Percentiles rank a stretch among this genome's conserved stretches.
These are phyloP conservation scores for Nannizzia gypsea DNA, from an alignment of 2,329 filamentous ascomycete species.

Conservation along the genomic window DNA sequence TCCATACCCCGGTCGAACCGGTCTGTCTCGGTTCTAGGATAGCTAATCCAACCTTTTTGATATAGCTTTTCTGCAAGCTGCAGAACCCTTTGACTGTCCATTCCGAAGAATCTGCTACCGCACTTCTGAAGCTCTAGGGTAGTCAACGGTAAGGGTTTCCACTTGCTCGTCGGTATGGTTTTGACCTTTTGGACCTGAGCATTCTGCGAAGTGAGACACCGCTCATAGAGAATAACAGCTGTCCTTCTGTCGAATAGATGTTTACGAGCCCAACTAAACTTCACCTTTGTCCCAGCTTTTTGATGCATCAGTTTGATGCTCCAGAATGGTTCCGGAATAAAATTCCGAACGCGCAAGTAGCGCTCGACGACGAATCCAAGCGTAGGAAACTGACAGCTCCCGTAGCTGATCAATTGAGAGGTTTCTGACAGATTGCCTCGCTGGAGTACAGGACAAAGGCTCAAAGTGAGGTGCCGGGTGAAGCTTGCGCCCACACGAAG, in stretches of 20 bases:
- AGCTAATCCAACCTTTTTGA: constrained; percentile 5
- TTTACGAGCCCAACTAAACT: constrained; percentile 5
- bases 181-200: constrained; percentile 7
- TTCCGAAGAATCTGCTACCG: constrained; percentile 5
- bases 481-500: constrained; percentile 8
- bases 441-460: constrained; percentile 6
- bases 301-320: constrained; percentile 6
- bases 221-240: constrained; percentile 6
- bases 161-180: constrained; percentile 3
- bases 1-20: constrained; percentile 6
- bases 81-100: constrained; percentile 4
- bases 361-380: constrained; percentile 4
- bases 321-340: constrained; percentile 6
- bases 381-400: constrained; percentile 7
- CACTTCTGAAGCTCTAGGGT: constrained; percentile 7
- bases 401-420: constrained; percentile 7
- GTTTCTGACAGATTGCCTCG: constrained; percentile 8
- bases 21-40: constrained; percentile 5
- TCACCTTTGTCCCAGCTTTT: constrained; percentile 1
- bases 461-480: constrained; percentile 8
- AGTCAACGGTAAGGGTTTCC: constrained; percentile 7
- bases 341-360: constrained; percentile 6
- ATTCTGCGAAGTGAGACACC: constrained; percentile 6
- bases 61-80: constrained; percentile 5
- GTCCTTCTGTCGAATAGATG: not conserved